A percentile compares a stretch with the other conserved stretches of the same genome.
phyloP scores from a whole-genome alignment of 345 rosid species.

The Arabis alpina region DNA sequence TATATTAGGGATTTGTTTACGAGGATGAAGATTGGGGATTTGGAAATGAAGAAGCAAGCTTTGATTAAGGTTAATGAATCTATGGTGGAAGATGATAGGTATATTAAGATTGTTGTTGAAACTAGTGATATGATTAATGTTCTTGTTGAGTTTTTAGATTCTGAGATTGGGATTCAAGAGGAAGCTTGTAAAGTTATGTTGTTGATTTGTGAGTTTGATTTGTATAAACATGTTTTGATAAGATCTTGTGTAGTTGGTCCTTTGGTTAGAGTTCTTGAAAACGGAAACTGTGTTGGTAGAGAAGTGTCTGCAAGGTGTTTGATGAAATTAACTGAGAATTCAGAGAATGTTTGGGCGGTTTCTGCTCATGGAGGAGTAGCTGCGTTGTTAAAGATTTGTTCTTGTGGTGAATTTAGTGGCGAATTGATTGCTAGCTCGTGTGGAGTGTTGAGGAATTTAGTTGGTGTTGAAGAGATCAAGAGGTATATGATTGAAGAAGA shows the following conservation, averaged over 20 bases:
- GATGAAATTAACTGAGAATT: conserved; percentile 69
- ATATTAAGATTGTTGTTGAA: conserved; percentile 55
- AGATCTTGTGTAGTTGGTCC: conserved; percentile 68
- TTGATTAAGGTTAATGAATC: conserved; percentile 61
- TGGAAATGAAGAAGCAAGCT: conserved; percentile 81
- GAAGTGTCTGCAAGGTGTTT: conserved; percentile 64
- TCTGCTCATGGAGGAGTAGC: conserved; percentile 96
- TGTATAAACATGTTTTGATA: conserved; percentile 50
- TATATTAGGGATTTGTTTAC: conserved; percentile 76
- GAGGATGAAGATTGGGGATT: conserved; percentile 92
- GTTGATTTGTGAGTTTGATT: conserved; percentile 61
- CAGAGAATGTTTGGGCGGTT: conserved; percentile 93
- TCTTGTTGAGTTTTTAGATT: conserved; percentile 56
- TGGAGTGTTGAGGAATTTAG: conserved; percentile 77
- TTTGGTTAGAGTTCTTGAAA: conserved; percentile 62
- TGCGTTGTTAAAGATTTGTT: conserved; percentile 68
- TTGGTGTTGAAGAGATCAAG: conserved; percentile 84
- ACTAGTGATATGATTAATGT: conserved; percentile 50
- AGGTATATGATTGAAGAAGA: conserved; percentile 78
- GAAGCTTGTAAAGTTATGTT: conserved; percentile 55
- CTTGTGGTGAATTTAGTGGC: conserved; percentile 44
- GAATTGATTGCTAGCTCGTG: conserved; percentile 64
- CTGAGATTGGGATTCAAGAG: conserved; percentile 55
- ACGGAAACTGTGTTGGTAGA: conserved; percentile 51
- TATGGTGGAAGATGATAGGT: conserved; percentile 58